phyloP scores from a whole-genome alignment of 306 rosid species.

The Rosa multiflora region DNA sequence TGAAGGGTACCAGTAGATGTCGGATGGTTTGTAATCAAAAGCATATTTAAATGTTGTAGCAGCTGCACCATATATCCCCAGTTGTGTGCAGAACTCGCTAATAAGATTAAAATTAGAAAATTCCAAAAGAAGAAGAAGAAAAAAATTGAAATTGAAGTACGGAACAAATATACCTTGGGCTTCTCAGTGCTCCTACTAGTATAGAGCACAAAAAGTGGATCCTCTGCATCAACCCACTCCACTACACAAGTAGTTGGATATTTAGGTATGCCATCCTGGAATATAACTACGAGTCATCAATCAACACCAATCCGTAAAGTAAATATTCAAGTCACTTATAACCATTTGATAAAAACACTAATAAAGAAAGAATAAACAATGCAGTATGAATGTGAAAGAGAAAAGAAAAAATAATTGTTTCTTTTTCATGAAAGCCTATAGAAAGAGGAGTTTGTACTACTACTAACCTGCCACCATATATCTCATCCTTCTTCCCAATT shows the following conservation, averaged over 20 bases:
- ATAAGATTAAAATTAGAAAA: conserved; percentile 16
- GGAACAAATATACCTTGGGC: conserved; percentile 66
- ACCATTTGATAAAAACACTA: too few species aligned
- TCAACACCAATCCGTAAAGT: too few species aligned
- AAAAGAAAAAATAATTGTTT: too few species aligned
- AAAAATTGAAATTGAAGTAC: conserved; percentile 12
- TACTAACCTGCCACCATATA: too few species aligned
- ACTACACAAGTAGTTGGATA: conserved; percentile 63
- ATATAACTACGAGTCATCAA: too few species aligned
- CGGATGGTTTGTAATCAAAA: conserved; percentile 86
- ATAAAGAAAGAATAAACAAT: too few species aligned
- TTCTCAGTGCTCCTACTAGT: conserved; percentile 98
- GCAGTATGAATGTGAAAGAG: too few species aligned
- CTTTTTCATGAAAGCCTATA: too few species aligned
- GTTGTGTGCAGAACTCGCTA: conserved; percentile 96
- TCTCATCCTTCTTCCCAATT: too few species aligned
- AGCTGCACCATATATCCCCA: conserved; percentile 96
- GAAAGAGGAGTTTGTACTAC: too few species aligned
- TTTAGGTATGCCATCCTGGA: too few species aligned
- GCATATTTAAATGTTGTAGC: conserved; percentile 97
- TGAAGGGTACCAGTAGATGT: conserved; percentile 75
- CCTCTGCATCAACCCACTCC: conserved; percentile 98
- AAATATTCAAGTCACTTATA: too few species aligned
- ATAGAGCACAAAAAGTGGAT: conserved; percentile 89
- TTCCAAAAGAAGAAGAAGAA: conserved; percentile 7